These are phyloP conservation scores for Talaromyces sp. DNA, from an alignment of 2,329 filamentous ascomycete species.

Conservation along the genomic window DNA sequence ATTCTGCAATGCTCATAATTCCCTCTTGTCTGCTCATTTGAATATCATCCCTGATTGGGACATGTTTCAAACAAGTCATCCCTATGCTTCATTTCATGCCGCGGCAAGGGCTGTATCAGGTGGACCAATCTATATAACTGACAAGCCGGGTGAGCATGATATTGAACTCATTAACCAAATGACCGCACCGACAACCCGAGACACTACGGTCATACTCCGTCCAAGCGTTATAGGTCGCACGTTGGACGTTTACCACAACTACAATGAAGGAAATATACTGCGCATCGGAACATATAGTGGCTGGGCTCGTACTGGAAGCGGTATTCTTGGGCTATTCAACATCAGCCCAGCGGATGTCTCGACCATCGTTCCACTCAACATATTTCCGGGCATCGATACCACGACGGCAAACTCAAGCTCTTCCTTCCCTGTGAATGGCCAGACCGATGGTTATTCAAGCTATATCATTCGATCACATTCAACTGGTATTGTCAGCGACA, in stretches of 20 bases:
- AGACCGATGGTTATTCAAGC: slow-evolving; percentile 31
- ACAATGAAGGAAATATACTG: slow-evolving; percentile 68
- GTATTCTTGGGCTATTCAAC: slow-evolving; percentile 83
- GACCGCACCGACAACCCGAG: slow-evolving; percentile 67
- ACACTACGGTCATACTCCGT: slow-evolving; percentile 74
- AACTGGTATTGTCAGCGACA: slow-evolving; percentile 56
- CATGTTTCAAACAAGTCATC: slow-evolving; percentile 66
- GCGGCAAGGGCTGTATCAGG: slow-evolving; percentile 86
- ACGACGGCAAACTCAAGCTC: slow-evolving; percentile 25
- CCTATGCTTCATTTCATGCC: slow-evolving; percentile 78
- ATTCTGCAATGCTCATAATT: slow-evolving; percentile 89
- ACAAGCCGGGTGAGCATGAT: slow-evolving; percentile 78
- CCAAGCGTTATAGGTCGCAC: slow-evolving; percentile 71
- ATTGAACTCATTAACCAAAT: slow-evolving; percentile 72
- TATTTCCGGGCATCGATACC: slow-evolving; percentile 66
- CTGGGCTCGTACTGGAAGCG: slow-evolving; percentile 62
- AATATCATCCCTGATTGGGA: slow-evolving; percentile 85
- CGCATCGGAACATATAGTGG: slow-evolving; percentile 78
- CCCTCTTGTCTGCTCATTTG: slow-evolving; percentile 74
- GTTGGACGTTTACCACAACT: slow-evolving; percentile 69
- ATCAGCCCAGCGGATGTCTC: slow-evolving; percentile 59
- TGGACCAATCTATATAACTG: slow-evolving; percentile 91
- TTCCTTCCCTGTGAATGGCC: neutral
- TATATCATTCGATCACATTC: slow-evolving; percentile 74
- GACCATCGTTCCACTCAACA: slow-evolving; percentile 65